Evolutionary conservation across 2,329 filamentous ascomycete species (phyloP), one percentile per base, ranked within the genome.

Genomic region (Cytospora mali): DNA sequence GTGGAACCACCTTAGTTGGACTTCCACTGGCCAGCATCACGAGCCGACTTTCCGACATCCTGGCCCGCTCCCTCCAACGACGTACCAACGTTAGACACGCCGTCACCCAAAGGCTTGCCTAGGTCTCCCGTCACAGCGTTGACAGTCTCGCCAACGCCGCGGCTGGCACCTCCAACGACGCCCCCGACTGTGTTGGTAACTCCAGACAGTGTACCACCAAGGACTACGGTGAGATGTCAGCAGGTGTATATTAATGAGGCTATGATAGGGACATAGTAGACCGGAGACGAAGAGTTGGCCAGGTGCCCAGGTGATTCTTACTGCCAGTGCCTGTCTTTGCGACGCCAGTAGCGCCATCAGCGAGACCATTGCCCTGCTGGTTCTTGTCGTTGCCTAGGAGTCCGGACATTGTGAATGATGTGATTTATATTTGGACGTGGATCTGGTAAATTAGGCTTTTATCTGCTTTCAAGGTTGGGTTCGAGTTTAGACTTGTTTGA

Each of bases 21-120:
- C 58, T 66, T 66, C 64, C 64, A 66, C 58, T 61, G 53, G 13
- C 64, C 64, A 10, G 64, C 64, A 27, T 66, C 64, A 14, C 55
- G 54, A 11, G 62, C 35, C 1, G 53, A 21, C 33, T 64, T 58
- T 25, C 42, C 64, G 4, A 66, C 55, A 29, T 61, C 55, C n/a
- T 62, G 50, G 6, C 62, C 62, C 1, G 64, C 48, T 4, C 62
- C 52, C 51, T 66, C 58, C 4, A 66, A 49, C 1, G 62, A 51
- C 6, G 62, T 62, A 10, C 64, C 64, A 16, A 64, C 62, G 21
- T 64, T 66, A 29, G 50, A 21, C 13, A 66, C 62, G 4, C 54
- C 64, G 21, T 66, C 64, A 3, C 62, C 64, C 13, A 66, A 42
- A 1, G 64, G 64, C 55, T 64, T 64, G 5, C 64, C 64, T 0